Conservation (phyloP, 352 stramenopile genomes). For the Aphanomyces astaci region DNA sequence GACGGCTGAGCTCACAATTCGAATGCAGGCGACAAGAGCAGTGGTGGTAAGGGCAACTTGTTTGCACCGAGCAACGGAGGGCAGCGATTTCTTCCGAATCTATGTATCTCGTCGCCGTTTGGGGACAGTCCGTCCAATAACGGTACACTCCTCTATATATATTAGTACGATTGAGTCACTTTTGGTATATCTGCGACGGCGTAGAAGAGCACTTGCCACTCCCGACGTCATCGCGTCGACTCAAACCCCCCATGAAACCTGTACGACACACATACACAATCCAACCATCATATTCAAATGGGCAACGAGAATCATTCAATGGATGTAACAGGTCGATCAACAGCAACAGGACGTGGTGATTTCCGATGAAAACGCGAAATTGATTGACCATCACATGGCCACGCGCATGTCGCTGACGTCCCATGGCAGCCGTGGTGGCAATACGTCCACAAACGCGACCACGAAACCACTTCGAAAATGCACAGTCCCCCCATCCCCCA, state of each 20-base stretch:
- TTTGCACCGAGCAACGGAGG: background rate
- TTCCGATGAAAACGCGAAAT: background rate
- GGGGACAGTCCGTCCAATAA: background rate
- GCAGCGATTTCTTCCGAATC: constrained; percentile 1
- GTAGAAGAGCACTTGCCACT: background rate
- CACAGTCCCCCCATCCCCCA: background rate
- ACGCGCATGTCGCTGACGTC: constrained; percentile 8
- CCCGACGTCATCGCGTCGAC: background rate
- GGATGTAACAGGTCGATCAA: background rate
- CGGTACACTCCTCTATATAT: too few relatives aligned
- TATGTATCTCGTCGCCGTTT: background rate
- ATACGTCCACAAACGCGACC: background rate
- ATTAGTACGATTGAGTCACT: too few relatives aligned
- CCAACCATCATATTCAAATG: too few relatives aligned
- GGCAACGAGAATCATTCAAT: too few relatives aligned
- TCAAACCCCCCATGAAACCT: background rate
- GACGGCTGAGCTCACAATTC: background rate
- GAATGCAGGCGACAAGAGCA: background rate
- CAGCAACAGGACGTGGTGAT: background rate
- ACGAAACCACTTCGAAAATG: background rate
- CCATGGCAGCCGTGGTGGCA: constrained; percentile 1
- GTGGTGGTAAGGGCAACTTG: background rate
- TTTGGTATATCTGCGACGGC: too few relatives aligned
- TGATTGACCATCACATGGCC: constrained; percentile 9
- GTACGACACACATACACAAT: too few relatives aligned